phyloP scores from a whole-genome alignment of 1,284 basidiomycete genomes.

The Apiotrichum siamense region DNA sequence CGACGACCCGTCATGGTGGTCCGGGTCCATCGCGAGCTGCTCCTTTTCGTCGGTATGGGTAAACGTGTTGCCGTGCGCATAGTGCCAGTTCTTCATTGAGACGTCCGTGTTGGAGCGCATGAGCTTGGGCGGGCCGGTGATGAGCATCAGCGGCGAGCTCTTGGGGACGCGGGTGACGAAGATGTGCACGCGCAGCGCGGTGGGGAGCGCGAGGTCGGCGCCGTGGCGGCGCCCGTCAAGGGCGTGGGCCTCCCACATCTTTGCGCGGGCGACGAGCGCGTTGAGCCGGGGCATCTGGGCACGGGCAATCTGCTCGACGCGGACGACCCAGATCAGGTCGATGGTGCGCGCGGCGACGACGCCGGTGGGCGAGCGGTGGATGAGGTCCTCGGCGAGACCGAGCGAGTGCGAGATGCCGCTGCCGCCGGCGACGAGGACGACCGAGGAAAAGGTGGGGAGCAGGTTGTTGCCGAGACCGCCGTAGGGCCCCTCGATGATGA shows the following conservation, averaged over 20 bases:
- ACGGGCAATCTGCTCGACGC: conserved; percentile 32
- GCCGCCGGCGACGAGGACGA: conserved; percentile 44
- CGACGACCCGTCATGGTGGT: not conserved
- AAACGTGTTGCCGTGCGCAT: not conserved
- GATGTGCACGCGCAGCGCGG: conserved; percentile 37
- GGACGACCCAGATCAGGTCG: conserved; percentile 45
- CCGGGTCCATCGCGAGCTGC: too few species aligned
- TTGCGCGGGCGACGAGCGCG: conserved; percentile 36
- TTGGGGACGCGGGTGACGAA: conserved; percentile 38
- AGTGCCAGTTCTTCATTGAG: not conserved
- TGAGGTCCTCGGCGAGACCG: conserved; percentile 36
- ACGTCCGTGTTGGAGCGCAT: not conserved
- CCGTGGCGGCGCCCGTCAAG: conserved; percentile 23
- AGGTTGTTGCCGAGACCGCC: conserved; percentile 43
- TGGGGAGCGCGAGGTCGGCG: conserved; percentile 21
- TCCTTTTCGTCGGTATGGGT: not conserved
- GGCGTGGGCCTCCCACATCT: conserved; percentile 27
- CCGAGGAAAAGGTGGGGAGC: conserved; percentile 37
- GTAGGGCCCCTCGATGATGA: conserved; percentile 45
- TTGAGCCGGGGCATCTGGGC: conserved; percentile 35
- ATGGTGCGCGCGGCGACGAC: conserved; percentile 42
- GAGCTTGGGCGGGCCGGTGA: conserved; percentile 5
- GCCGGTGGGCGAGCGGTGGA: conserved; percentile 32
- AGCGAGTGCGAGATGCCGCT: conserved; percentile 44
- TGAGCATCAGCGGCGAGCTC: conserved; percentile 31